A percentile compares a stretch with the other conserved stretches of the same genome.
Conservation (phyloP, 345 rosid species). For the Eucalyptus microcorys region DNA sequence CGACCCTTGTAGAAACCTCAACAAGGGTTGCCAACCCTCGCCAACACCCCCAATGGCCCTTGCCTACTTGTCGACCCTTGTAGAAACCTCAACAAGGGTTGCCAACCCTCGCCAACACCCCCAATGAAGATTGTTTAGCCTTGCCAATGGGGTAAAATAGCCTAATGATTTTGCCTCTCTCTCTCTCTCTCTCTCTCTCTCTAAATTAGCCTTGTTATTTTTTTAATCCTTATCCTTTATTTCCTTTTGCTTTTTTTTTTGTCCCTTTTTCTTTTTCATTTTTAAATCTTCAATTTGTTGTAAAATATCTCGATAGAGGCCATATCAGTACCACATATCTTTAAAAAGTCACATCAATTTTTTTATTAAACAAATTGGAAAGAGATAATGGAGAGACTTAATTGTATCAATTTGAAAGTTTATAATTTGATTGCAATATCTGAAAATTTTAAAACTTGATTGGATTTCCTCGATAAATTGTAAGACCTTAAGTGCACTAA, state of each 20-base stretch:
- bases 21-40: background rate
- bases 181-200: too few relatives aligned
- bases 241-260: background rate
- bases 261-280: background rate
- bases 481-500: background rate
- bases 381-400: fast-evolving
- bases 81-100: background rate
- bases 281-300: background rate
- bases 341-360: background rate
- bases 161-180: background rate
- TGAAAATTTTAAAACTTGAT: background rate
- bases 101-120: background rate
- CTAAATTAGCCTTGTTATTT: background rate
- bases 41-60: background rate
- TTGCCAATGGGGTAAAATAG: background rate
- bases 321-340: background rate
- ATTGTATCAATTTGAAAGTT: background rate
- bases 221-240: background rate
- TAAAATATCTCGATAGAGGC: background rate
- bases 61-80: background rate
- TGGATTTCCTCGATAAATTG: background rate
- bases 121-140: background rate
- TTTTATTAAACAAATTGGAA: background rate
- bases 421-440: background rate
- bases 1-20: background rate